Evolutionary conservation across 768 basidiomycete genomes (phyloP).

Genomic region (Suillus subaureus): DNA sequence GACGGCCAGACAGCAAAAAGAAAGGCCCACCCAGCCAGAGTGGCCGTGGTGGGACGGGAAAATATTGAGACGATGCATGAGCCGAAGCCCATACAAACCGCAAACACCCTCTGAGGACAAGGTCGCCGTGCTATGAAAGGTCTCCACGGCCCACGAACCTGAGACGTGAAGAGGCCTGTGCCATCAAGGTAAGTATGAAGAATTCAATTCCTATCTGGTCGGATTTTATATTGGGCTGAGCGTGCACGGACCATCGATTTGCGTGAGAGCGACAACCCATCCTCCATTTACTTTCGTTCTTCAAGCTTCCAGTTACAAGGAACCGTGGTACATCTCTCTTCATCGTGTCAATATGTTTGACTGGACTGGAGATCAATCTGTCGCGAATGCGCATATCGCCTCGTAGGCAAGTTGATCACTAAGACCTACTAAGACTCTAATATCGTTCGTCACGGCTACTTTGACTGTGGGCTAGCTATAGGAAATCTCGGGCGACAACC

Average conservation of each 20-base stretch:
- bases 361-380: not conserved
- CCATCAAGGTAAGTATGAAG: slow-evolving; percentile 69
- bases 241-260: slow-evolving; percentile 29
- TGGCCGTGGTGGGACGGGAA: slow-evolving; percentile 68
- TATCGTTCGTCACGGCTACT: not conserved
- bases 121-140: slow-evolving; percentile 59
- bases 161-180: slow-evolving; percentile 54
- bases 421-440: not conserved
- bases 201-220: not conserved
- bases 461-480: not conserved
- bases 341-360: not conserved
- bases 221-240: slow-evolving; percentile 16
- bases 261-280: not conserved
- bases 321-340: not conserved
- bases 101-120: slow-evolving; percentile 48
- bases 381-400: not conserved
- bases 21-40: slow-evolving; percentile 52
- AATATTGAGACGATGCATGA: slow-evolving; percentile 82
- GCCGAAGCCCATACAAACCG: slow-evolving; percentile 61
- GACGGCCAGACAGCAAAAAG: slow-evolving; percentile 17
- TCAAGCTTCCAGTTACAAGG: not conserved
- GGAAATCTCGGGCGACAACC: not conserved
- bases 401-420: not conserved
- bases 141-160: slow-evolving; percentile 58
- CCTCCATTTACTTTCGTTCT: not conserved